Evolutionary conservation across 208 protist genomes (phyloP).

Genomic region (Strigomonas galati): DNA sequence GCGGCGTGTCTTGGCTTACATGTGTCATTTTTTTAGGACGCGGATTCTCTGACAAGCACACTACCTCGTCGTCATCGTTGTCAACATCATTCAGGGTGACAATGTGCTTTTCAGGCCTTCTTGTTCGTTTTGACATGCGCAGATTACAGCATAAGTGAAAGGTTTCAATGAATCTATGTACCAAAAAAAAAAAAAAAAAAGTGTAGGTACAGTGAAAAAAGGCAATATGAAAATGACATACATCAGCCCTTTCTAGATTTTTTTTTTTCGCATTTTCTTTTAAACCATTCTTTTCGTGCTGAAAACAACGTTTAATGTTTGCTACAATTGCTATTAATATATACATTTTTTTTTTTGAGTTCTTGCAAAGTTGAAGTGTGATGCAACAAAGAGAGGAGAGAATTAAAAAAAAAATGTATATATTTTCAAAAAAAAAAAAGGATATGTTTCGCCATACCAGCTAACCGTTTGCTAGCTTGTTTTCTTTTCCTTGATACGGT

Average conservation of each 20-base stretch:
- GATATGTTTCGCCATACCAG: neutral
- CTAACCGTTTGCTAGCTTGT: neutral
- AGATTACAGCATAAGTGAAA: no score
- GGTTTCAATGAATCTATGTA: neutral
- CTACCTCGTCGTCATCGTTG: no score
- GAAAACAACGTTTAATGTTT: no score
- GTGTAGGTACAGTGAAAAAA: neutral
- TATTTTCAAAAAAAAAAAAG: neutral
- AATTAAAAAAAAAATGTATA: slow-evolving; percentile 1
- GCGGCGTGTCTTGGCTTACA: neutral
- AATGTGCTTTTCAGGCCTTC: no score
- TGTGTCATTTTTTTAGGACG: neutral
- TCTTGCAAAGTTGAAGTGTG: neutral
- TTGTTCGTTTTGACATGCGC: no score
- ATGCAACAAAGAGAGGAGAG: slow-evolving; percentile 6
- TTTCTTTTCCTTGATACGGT: neutral
- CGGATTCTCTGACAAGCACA: neutral
- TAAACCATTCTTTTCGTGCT: neutral
- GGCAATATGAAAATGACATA: neutral
- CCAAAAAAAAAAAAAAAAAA: slow-evolving; percentile 2
- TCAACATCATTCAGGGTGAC: no score
- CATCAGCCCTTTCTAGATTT: neutral
- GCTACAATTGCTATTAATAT: neutral
- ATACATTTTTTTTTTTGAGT: neutral
- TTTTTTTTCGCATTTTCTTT: neutral